Conservation (phyloP, 768 basidiomycete species). For the Boletus patriciae region DNA sequence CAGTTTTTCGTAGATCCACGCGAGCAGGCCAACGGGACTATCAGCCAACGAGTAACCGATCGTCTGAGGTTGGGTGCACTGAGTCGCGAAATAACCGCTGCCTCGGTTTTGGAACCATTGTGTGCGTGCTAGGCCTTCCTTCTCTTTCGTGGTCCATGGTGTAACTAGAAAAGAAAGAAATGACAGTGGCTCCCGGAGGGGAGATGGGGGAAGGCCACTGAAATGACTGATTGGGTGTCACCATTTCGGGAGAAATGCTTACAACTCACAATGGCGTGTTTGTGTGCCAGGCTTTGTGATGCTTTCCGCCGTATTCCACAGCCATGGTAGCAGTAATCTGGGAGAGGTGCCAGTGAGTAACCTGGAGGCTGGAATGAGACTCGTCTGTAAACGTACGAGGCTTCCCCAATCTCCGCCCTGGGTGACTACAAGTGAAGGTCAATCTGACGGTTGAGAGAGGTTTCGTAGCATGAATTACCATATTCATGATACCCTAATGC, state of each 20-base stretch:
- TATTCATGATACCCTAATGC: slow-evolving; percentile 50
- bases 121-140: slow-evolving; percentile 20
- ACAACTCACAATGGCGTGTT: slow-evolving; percentile 44
- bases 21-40: slow-evolving; percentile 54
- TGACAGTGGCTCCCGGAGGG: slow-evolving; percentile 25
- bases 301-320: slow-evolving; percentile 37
- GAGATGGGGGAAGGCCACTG: slow-evolving; percentile 25
- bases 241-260: too few relatives aligned
- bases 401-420: slow-evolving; percentile 53
- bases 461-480: slow-evolving; percentile 28
- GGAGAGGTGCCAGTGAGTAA: neutral
- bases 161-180: slow-evolving; percentile 31
- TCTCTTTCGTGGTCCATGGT: slow-evolving; percentile 31
- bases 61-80: slow-evolving; percentile 50
- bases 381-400: slow-evolving; percentile 25
- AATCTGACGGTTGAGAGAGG: neutral
- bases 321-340: slow-evolving; percentile 40
- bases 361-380: neutral
- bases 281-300: slow-evolving; percentile 54
- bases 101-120: slow-evolving; percentile 24
- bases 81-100: slow-evolving; percentile 32
- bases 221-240: neutral
- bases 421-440: slow-evolving; percentile 34
- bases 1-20: slow-evolving; percentile 56
- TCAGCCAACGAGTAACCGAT: slow-evolving; percentile 55